A percentile compares a stretch with the other conserved stretches of the same genome.
Conservation (phyloP, 192 early-diverging fungal species). For the Backusella tuberculispora region DNA sequence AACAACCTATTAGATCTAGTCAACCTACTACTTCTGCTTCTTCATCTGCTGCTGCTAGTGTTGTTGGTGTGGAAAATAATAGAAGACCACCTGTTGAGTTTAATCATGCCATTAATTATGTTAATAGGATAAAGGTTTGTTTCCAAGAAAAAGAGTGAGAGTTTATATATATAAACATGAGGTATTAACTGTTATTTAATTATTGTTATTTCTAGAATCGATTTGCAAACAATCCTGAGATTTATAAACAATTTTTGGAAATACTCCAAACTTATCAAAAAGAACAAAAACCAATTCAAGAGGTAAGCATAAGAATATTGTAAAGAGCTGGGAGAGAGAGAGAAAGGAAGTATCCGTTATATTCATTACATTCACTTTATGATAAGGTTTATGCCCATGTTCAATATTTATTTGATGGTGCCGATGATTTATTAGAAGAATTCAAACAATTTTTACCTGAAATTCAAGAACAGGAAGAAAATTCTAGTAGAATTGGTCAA, state of each 20-base stretch:
- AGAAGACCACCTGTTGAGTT: constrained; percentile 84
- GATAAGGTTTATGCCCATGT: constrained; percentile 91
- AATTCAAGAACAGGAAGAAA: not conserved
- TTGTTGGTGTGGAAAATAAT: not conserved
- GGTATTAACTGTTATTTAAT: not conserved
- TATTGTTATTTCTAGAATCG: constrained; percentile 71
- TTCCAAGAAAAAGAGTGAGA: not conserved
- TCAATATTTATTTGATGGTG: constrained; percentile 82
- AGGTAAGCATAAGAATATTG: constrained; percentile 52
- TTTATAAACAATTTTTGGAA: constrained; percentile 96
- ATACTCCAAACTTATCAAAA: constrained; percentile 97
- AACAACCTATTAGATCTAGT: constrained; percentile 4
- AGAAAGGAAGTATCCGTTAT: no score
- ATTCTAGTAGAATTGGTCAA: not conserved
- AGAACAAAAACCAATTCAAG: constrained; percentile 93
- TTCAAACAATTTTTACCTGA: constrained; percentile 98
- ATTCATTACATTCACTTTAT: not conserved
- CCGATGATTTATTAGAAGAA: constrained; percentile 92
- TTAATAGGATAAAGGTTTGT: constrained; percentile 93
- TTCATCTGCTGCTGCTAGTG: not conserved
- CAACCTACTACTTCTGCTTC: not conserved
- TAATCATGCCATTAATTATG: constrained; percentile 97
- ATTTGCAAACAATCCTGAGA: constrained; percentile 88
- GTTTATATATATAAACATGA: not conserved
- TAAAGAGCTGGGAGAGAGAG: not conserved